Evolutionary conservation across 2,329 filamentous ascomycete species (phyloP).

Genomic region (Alternaria consortialis): DNA sequence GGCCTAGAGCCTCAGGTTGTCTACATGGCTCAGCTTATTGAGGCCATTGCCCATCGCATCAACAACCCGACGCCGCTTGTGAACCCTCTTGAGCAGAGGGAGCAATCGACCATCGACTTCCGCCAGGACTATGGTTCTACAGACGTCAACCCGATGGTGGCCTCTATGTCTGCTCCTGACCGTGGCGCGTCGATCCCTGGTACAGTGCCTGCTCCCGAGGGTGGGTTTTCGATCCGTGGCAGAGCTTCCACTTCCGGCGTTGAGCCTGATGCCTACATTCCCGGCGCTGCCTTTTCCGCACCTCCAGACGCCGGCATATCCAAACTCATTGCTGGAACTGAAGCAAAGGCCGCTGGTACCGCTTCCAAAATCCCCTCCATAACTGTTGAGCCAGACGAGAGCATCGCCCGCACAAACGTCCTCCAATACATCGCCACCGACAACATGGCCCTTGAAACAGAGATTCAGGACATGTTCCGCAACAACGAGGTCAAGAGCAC

Average conservation of each 20-base stretch:
- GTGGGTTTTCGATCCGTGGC: not conserved
- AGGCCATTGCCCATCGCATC: not conserved
- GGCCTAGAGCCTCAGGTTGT: not conserved
- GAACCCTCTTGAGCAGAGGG: slow-evolving; percentile 5
- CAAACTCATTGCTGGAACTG: not conserved
- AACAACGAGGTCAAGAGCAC: not conserved
- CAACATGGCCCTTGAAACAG: slow-evolving; percentile 3
- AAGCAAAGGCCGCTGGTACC: not conserved
- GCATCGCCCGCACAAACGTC: not conserved
- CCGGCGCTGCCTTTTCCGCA: not conserved
- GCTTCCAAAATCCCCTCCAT: not conserved
- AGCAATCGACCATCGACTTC: not conserved
- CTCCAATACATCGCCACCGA: slow-evolving; percentile 3
- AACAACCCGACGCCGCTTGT: slow-evolving; percentile 9
- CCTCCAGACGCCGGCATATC: not conserved
- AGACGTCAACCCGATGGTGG: not conserved
- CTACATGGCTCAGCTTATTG: slow-evolving; percentile 5
- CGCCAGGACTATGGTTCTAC: not conserved
- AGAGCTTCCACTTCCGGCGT: not conserved
- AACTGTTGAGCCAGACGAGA: not conserved
- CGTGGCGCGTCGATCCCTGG: not conserved
- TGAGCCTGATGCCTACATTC: not conserved
- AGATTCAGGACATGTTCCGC: slow-evolving; percentile 6
- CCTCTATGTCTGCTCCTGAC: not conserved
- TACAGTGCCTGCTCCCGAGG: not conserved